These are phyloP conservation scores for Fusarium longipes DNA, from an alignment of 2,329 filamentous ascomycete genomes.

Conservation along the genomic window DNA sequence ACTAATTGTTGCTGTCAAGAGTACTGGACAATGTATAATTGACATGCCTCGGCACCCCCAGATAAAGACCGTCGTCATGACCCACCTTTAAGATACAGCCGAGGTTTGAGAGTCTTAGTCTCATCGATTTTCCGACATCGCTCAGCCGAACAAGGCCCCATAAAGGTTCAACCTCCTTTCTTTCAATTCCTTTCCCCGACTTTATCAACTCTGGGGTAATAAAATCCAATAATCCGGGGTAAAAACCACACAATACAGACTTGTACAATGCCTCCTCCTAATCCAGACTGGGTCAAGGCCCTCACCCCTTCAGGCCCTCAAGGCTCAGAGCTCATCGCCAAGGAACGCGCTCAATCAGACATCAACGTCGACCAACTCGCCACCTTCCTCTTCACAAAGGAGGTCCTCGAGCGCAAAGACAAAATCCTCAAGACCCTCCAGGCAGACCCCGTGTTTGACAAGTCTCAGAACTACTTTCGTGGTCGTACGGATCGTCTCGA, in stretches of 20 bases:
- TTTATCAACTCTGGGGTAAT: conserved; percentile 5
- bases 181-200: background rate
- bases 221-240: conserved; percentile 1
- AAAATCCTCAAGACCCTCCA: conserved; percentile 73
- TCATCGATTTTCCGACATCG: conserved; percentile 32
- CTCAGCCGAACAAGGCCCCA: conserved; percentile 26
- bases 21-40: background rate
- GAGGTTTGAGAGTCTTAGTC: conserved; percentile 33
- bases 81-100: conserved; percentile 16
- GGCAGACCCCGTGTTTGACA: conserved; percentile 78
- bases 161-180: conserved; percentile 19
- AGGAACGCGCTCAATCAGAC: conserved; percentile 75
- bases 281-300: conserved; percentile 51
- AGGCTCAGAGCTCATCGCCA: conserved; percentile 74
- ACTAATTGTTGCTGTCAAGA: background rate
- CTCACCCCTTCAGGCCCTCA: conserved; percentile 67
- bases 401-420: conserved; percentile 69
- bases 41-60: conserved; percentile 10
- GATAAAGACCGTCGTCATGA: conserved; percentile 12
- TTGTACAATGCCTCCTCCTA: conserved; percentile 43
- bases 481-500: conserved; percentile 76
- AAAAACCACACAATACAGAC: background rate
- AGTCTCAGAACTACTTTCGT: conserved; percentile 80
- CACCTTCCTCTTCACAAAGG: conserved; percentile 75
- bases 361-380: conserved; percentile 75